These are phyloP conservation scores for Exophiala alcalophila DNA, from an alignment of 2,329 filamentous ascomycete species.

Conservation along the genomic window DNA sequence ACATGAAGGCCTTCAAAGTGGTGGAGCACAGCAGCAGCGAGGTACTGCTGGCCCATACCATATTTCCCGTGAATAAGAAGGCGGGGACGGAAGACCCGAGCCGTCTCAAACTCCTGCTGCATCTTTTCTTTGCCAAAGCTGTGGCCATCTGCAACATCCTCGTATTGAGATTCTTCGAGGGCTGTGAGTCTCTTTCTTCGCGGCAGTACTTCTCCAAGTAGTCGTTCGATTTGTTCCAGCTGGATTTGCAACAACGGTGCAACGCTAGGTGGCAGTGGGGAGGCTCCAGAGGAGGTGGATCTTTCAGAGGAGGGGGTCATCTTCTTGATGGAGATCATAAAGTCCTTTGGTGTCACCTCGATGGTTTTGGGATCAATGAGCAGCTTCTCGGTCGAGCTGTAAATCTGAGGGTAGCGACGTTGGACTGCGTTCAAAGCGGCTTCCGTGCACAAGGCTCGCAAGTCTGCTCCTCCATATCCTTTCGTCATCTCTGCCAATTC, in stretches of 20 bases:
- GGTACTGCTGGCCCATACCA: slow-evolving; percentile 92
- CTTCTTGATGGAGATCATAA: slow-evolving; percentile 95
- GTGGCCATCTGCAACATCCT: slow-evolving; percentile 76
- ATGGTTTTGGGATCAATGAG: slow-evolving; percentile 83
- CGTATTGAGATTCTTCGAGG: slow-evolving; percentile 88
- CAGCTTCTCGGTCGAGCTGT: slow-evolving; percentile 83
- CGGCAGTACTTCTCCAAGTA: slow-evolving; percentile 75
- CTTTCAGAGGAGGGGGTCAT: slow-evolving; percentile 93
- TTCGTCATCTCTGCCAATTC: slow-evolving; percentile 82
- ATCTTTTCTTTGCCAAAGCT: slow-evolving; percentile 82
- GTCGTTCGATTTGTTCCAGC: slow-evolving; percentile 63
- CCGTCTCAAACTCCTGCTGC: slow-evolving; percentile 76
- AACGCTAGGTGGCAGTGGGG: slow-evolving; percentile 73
- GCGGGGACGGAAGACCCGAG: slow-evolving; percentile 82
- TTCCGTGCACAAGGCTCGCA: slow-evolving; percentile 92
- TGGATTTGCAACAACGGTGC: slow-evolving; percentile 77
- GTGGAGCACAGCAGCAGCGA: slow-evolving; percentile 80
- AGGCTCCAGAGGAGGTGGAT: slow-evolving; percentile 78
- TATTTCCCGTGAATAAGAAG: slow-evolving; percentile 75
- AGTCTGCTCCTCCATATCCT: slow-evolving; percentile 92
- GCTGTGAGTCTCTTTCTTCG: slow-evolving; percentile 83
- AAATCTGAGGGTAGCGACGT: slow-evolving; percentile 93
- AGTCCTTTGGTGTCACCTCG: slow-evolving; percentile 84
- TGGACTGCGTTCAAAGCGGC: slow-evolving; percentile 94
- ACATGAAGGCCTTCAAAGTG: slow-evolving; percentile 93